phyloP scores from a whole-genome alignment of 2,329 filamentous ascomycete species.

The Acarospora socialis region DNA sequence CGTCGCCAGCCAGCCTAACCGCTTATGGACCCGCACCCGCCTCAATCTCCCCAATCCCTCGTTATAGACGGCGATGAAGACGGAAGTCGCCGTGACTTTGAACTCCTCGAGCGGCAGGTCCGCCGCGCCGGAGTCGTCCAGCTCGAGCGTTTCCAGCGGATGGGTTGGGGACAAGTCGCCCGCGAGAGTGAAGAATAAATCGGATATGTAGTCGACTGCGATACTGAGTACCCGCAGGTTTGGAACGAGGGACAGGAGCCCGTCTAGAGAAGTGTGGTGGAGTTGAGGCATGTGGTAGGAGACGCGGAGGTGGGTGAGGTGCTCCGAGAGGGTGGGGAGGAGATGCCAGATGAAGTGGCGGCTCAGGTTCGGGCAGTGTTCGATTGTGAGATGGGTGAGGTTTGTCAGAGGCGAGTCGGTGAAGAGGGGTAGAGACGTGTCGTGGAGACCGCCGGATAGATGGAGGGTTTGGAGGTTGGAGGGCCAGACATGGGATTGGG shows the following conservation, averaged over 20 bases:
- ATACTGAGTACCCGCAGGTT: slow-evolving; percentile 27
- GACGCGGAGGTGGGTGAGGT: slow-evolving; percentile 7
- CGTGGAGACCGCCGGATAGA: slow-evolving; percentile 31
- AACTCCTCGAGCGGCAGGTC: too few species aligned
- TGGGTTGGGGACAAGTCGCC: slow-evolving; percentile 13
- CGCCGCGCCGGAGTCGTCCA: slow-evolving; percentile 16
- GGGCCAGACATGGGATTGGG: slow-evolving; percentile 27
- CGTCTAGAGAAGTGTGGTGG: background rate
- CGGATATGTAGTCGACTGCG: slow-evolving; percentile 34
- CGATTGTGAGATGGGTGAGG: slow-evolving; percentile 26
- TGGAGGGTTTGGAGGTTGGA: slow-evolving; percentile 27
- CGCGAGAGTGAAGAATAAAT: slow-evolving; percentile 23
- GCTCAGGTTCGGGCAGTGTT: slow-evolving; percentile 29
- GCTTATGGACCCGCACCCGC: slow-evolving; percentile 2
- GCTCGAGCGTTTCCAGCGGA: slow-evolving; percentile 24
- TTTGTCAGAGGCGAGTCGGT: slow-evolving; percentile 20
- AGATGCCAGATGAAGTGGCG: slow-evolving; percentile 23
- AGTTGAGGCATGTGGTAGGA: slow-evolving; percentile 2
- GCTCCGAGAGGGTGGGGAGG: slow-evolving; percentile 20
- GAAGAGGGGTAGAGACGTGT: slow-evolving; percentile 26
- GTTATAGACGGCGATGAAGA: background rate
- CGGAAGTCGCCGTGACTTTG: background rate
- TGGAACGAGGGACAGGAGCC: slow-evolving; percentile 13
- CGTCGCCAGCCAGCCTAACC: slow-evolving; percentile 3
- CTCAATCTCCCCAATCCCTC: slow-evolving; percentile 1